A percentile compares a stretch with the other conserved stretches of the same genome.
These are phyloP conservation scores for Oryza glaberrima DNA, from an alignment of 176 grass and related monocot species.

Conservation along the genomic window DNA sequence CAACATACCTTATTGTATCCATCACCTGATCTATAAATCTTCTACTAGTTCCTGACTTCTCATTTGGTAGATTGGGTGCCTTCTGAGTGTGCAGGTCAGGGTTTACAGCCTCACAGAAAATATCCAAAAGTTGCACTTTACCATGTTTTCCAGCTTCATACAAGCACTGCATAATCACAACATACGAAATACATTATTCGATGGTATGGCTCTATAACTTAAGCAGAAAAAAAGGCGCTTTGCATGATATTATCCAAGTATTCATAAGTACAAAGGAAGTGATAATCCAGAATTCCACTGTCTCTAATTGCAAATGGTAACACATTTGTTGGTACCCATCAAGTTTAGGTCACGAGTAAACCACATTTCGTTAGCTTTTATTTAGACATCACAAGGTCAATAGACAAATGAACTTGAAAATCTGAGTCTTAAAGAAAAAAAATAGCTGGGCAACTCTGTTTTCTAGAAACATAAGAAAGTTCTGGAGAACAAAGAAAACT, in stretches of 20 bases:
- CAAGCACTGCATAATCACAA: constrained; percentile 65
- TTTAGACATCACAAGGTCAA: constrained; percentile 9
- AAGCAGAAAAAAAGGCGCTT: constrained; percentile 15
- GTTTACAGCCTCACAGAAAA: constrained; percentile 78
- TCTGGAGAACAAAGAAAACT: constrained; percentile 1
- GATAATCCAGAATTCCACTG: background rate
- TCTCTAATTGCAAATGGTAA: constrained; percentile 12
- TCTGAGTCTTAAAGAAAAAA: constrained; percentile 1
- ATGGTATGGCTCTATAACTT: background rate
- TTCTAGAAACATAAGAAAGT: background rate
- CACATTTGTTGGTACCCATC: background rate
- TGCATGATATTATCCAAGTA: background rate
- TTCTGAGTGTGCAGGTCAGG: constrained; percentile 47
- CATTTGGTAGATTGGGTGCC: constrained; percentile 37
- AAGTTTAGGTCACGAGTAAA: background rate
- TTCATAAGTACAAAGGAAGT: too few relatives aligned
- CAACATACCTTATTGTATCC: constrained; percentile 59
- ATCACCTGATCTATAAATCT: constrained; percentile 62
- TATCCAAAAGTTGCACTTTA: constrained; percentile 80
- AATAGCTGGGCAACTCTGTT: background rate
- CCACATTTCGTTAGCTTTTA: background rate
- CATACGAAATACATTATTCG: constrained; percentile 13
- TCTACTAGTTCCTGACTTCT: constrained; percentile 43
- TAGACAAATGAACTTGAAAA: constrained; percentile 3
- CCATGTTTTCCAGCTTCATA: constrained; percentile 79